Conservation (phyloP, 345 rosid genomes). For the Garcia nutans region DNA sequence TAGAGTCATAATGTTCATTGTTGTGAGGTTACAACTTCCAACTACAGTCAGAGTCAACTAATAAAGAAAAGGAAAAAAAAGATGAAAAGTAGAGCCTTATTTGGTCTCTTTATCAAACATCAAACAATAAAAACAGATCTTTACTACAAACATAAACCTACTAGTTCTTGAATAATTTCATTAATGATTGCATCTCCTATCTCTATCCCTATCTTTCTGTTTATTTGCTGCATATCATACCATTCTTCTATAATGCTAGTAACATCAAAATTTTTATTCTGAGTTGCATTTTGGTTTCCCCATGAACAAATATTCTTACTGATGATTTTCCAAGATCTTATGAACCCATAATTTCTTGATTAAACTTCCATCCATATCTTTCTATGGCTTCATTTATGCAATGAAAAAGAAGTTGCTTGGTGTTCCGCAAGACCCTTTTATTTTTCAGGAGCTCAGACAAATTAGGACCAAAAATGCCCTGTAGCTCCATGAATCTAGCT, state of each 20-base stretch:
- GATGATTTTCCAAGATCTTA: slow-evolving; percentile 27
- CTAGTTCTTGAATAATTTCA: slow-evolving; percentile 22
- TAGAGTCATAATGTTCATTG: too few relatives aligned
- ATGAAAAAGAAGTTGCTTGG: slow-evolving; percentile 17
- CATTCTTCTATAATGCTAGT: slow-evolving; percentile 22
- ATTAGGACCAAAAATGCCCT: slow-evolving; percentile 5
- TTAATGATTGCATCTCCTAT: slow-evolving; percentile 33
- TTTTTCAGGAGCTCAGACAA: slow-evolving; percentile 14
- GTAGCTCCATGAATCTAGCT: slow-evolving; percentile 13
- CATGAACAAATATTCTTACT: slow-evolving; percentile 14
- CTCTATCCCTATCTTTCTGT: slow-evolving; percentile 26
- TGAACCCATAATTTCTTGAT: slow-evolving; percentile 12
- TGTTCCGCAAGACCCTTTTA: slow-evolving; percentile 21
- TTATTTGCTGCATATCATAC: slow-evolving; percentile 15
- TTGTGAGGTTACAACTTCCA: too few relatives aligned
- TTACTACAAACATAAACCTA: slow-evolving; percentile 12
- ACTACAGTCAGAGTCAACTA: too few relatives aligned
- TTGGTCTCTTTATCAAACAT: neutral
- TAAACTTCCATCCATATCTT: neutral
- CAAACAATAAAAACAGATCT: neutral
- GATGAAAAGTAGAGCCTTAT: too few relatives aligned
- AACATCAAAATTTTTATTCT: slow-evolving; percentile 14
- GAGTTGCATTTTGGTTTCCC: slow-evolving; percentile 16
- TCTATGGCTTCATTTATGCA: slow-evolving; percentile 1
- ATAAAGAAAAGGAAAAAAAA: too few relatives aligned